Percentiles rank a stretch among this genome's conserved stretches.
These are phyloP conservation scores for Trichophaea hybrida DNA, from an alignment of 2,329 filamentous ascomycete genomes.

Conservation along the genomic window DNA sequence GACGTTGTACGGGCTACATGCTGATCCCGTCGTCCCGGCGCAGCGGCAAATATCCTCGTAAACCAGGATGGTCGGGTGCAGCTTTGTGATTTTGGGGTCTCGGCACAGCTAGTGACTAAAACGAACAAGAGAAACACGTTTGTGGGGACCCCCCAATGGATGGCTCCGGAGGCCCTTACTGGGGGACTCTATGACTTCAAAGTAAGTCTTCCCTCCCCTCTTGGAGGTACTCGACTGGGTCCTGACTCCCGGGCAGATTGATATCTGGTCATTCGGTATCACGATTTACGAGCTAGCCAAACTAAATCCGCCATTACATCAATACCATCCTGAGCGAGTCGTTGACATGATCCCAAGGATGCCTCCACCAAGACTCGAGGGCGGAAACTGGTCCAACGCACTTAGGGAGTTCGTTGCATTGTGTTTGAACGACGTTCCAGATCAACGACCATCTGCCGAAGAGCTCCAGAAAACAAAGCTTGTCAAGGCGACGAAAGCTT, in stretches of 20 bases:
- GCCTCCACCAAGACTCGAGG: slow-evolving; percentile 54
- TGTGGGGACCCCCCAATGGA: slow-evolving; percentile 73
- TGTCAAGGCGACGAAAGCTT: slow-evolving; percentile 22
- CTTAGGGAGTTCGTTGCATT: slow-evolving; percentile 58
- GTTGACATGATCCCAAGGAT: slow-evolving; percentile 40
- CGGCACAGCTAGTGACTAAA: slow-evolving; percentile 60
- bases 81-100: slow-evolving; percentile 73
- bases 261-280: slow-evolving; percentile 76
- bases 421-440: slow-evolving; percentile 54
- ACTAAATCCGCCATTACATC: slow-evolving; percentile 48
- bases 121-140: slow-evolving; percentile 66
- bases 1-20: neutral
- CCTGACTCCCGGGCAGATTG: slow-evolving; percentile 37
- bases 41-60: slow-evolving; percentile 60
- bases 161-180: slow-evolving; percentile 66
- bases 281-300: slow-evolving; percentile 71
- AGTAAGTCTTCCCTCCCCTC: slow-evolving; percentile 26
- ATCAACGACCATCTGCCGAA: slow-evolving; percentile 45
- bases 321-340: slow-evolving; percentile 40
- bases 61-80: slow-evolving; percentile 64
- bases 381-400: slow-evolving; percentile 53
- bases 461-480: slow-evolving; percentile 25
- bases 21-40: neutral
- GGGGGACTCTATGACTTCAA: slow-evolving; percentile 51
- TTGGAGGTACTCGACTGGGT: neutral